phyloP scores from a whole-genome alignment of 768 basidiomycete species.

The Asterophora lycoperdoides region DNA sequence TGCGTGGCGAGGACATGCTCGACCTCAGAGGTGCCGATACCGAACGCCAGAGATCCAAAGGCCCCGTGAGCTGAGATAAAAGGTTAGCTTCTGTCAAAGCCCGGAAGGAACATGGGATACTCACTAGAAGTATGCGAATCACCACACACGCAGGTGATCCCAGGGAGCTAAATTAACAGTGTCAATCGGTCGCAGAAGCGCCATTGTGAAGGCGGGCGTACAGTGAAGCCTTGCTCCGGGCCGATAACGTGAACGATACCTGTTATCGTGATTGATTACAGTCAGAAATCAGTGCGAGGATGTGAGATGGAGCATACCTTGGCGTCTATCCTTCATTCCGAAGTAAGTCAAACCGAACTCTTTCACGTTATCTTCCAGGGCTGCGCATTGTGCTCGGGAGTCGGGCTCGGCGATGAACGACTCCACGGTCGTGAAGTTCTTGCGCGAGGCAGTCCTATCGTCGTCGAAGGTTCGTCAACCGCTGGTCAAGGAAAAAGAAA shows the following conservation, averaged over 20 bases:
- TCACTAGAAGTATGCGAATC: slow-evolving; percentile 91
- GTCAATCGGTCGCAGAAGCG: not conserved
- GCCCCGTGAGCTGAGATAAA: slow-evolving; percentile 71
- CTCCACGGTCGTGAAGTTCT: slow-evolving; percentile 65
- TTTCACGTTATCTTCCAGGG: slow-evolving; percentile 86
- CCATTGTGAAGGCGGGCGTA: slow-evolving; percentile 24
- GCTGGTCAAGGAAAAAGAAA: not conserved
- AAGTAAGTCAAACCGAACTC: slow-evolving; percentile 92
- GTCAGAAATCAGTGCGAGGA: slow-evolving; percentile 2
- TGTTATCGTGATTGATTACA: slow-evolving; percentile 22
- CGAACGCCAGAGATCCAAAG: slow-evolving; percentile 89
- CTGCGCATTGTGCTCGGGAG: slow-evolving; percentile 77
- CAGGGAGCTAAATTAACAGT: slow-evolving; percentile 48
- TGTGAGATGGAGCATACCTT: slow-evolving; percentile 46
- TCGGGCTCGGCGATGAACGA: slow-evolving; percentile 82
- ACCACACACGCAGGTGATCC: slow-evolving; percentile 83
- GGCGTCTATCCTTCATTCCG: slow-evolving; percentile 83
- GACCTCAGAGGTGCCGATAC: slow-evolving; percentile 91
- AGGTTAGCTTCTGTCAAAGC: slow-evolving; percentile 2
- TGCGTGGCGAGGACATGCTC: slow-evolving; percentile 94
- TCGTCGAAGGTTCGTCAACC: slow-evolving; percentile 2
- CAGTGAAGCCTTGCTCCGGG: slow-evolving; percentile 91
- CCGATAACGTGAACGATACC: slow-evolving; percentile 89
- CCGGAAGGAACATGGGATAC: slow-evolving; percentile 22
- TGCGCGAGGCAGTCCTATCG: slow-evolving; percentile 66